Conservation (phyloP, 805 yeast genomes). For the Kuraishia cidri region DNA sequence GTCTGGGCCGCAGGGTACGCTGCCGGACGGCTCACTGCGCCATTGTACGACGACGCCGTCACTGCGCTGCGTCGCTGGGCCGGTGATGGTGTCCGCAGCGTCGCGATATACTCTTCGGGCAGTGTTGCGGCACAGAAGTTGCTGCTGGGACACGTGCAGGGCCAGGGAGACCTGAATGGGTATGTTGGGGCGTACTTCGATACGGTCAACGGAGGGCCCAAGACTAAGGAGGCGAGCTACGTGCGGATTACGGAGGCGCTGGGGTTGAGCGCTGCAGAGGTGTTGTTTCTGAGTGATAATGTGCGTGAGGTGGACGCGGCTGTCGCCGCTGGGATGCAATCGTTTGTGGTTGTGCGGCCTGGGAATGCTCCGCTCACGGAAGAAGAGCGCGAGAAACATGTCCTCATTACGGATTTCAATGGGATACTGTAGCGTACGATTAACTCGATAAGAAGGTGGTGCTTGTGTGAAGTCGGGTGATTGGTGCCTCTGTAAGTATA, state of each 20-base stretch:
- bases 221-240: slow-evolving; percentile 52
- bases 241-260: slow-evolving; percentile 38
- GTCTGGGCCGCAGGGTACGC: slow-evolving; percentile 79
- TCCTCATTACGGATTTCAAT: slow-evolving; percentile 19
- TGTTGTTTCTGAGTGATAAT: slow-evolving; percentile 75
- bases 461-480: no score
- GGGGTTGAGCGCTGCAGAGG: slow-evolving; percentile 13
- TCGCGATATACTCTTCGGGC: slow-evolving; percentile 85
- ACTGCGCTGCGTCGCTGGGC: slow-evolving; percentile 38
- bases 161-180: slow-evolving; percentile 39
- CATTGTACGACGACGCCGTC: slow-evolving; percentile 68
- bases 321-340: slow-evolving; percentile 45
- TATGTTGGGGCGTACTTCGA: slow-evolving; percentile 67
- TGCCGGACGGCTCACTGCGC: slow-evolving; percentile 69
- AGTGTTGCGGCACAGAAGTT: slow-evolving; percentile 81
- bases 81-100: slow-evolving; percentile 13
- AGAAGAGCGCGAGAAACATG: slow-evolving; percentile 18
- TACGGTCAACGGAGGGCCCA: slow-evolving; percentile 75
- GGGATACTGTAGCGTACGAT: slow-evolving; percentile 10
- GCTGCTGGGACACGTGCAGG: slow-evolving; percentile 55
- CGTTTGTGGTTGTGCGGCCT: slow-evolving; percentile 56
- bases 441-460: no score
- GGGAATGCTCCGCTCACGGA: slow-evolving; percentile 55
- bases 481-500: no score
- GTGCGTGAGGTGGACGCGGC: slow-evolving; percentile 76